Percentiles rank a stretch among this genome's conserved stretches.
These are phyloP conservation scores for Gynandropsis gynandra DNA, from an alignment of 345 rosid genomes.

Conservation along the genomic window DNA sequence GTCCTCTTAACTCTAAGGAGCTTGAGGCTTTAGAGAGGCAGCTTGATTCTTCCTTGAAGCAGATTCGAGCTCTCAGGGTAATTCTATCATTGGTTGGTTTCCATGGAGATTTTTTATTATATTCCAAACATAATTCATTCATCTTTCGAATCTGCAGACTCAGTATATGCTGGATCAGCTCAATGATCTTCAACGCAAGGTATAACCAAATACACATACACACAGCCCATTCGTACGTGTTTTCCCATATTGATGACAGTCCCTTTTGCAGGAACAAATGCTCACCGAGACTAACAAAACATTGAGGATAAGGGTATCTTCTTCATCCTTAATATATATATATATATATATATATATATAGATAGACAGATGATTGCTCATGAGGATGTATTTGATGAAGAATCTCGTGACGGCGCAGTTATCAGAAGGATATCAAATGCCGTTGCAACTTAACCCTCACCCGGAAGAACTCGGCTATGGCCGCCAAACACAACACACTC, in stretches of 20 bases:
- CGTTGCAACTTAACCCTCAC: slow-evolving; percentile 58
- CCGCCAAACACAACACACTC: slow-evolving; percentile 43
- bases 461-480: slow-evolving; percentile 62
- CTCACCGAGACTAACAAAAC: no score
- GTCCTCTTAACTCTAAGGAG: slow-evolving; percentile 76
- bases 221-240: background rate
- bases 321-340: no score
- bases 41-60: slow-evolving; percentile 86
- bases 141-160: slow-evolving; percentile 38
- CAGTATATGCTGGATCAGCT: slow-evolving; percentile 92
- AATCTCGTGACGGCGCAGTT: slow-evolving; percentile 37
- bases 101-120: background rate
- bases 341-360: no score
- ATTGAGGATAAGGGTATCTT: no score
- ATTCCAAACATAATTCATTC: no score
- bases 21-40: slow-evolving; percentile 94
- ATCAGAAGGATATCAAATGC: slow-evolving; percentile 81
- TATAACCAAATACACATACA: slow-evolving; percentile 22
- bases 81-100: background rate
- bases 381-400: no score
- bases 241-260: background rate
- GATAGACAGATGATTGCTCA: no score
- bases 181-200: slow-evolving; percentile 86
- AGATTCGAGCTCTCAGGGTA: slow-evolving; percentile 86
- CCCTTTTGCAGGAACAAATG: no score